Conservation (phyloP, 495 filamentous ascomycete species). For the Trichocladium uniseriatum region DNA sequence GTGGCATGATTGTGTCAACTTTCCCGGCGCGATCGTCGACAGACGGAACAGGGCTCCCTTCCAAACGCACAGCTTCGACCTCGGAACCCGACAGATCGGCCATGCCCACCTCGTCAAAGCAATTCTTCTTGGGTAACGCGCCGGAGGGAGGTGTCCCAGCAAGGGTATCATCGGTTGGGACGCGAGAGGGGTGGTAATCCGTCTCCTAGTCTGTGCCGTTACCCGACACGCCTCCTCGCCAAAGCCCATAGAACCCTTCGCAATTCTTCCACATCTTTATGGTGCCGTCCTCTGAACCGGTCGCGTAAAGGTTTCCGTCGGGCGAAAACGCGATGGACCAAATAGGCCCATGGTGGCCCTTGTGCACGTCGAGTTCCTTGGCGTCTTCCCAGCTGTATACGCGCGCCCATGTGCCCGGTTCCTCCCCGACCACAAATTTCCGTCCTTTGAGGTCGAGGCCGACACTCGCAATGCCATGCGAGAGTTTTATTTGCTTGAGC, state of each 20-base stretch:
- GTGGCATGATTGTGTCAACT: neutral
- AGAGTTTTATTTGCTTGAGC: slow-evolving; percentile 65
- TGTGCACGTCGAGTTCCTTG: slow-evolving; percentile 81
- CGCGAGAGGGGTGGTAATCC: slow-evolving; percentile 6
- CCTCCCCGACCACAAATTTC: slow-evolving; percentile 79
- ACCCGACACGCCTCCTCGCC: slow-evolving; percentile 32
- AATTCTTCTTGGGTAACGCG: neutral
- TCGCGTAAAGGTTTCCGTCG: slow-evolving; percentile 90
- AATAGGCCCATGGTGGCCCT: slow-evolving; percentile 94
- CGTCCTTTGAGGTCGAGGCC: slow-evolving; percentile 72
- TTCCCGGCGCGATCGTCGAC: slow-evolving; percentile 8
- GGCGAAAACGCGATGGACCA: slow-evolving; percentile 93
- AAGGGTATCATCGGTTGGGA: slow-evolving; percentile 10
- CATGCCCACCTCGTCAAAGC: neutral
- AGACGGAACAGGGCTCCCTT: slow-evolving; percentile 6
- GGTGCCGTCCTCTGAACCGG: slow-evolving; percentile 93
- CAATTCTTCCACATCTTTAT: slow-evolving; percentile 78
- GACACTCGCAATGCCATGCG: slow-evolving; percentile 80
- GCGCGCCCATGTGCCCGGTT: slow-evolving; percentile 85
- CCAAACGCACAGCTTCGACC: neutral
- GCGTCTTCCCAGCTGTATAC: slow-evolving; percentile 80
- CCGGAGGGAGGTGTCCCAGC: neutral
- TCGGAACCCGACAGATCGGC: slow-evolving; percentile 9
- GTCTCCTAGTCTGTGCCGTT: slow-evolving; percentile 26
- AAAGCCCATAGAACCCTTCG: slow-evolving; percentile 46